Percentiles rank a stretch among this genome's conserved stretches.
phyloP scores from a whole-genome alignment of 352 stramenopile genomes.

The Phytopythium montanum region DNA sequence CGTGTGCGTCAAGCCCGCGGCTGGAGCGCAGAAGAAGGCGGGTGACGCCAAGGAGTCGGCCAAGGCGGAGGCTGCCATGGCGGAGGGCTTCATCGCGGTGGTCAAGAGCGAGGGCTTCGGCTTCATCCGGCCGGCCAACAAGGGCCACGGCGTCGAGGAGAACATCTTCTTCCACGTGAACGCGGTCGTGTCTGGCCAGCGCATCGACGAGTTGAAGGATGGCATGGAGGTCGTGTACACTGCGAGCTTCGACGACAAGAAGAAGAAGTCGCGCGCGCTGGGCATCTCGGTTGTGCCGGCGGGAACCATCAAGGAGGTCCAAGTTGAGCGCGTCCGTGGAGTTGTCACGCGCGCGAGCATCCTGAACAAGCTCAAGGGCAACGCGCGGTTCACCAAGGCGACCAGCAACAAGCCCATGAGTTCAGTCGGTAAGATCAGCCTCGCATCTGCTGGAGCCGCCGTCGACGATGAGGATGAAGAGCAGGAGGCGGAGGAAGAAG shows the following conservation, averaged over 20 bases:
- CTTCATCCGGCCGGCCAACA: constrained; percentile 63
- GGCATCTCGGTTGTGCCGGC: constrained; percentile 43
- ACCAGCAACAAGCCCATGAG: constrained; percentile 33
- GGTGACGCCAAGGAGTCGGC: constrained; percentile 15
- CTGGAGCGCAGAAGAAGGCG: constrained; percentile 10
- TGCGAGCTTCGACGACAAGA: constrained; percentile 61
- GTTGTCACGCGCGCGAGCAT: constrained; percentile 65
- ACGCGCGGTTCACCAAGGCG: constrained; percentile 32
- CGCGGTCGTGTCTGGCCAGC: constrained; percentile 52
- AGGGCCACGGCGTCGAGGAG: constrained; percentile 32
- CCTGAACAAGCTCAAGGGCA: constrained; percentile 42
- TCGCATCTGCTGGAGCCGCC: constrained; percentile 1
- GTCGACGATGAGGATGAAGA: constrained; percentile 16
- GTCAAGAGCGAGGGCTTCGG: constrained; percentile 73
- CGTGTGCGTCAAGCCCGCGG: constrained; percentile 31
- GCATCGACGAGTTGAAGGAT: constrained; percentile 52
- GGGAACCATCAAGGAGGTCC: constrained; percentile 55
- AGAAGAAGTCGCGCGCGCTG: constrained; percentile 61
- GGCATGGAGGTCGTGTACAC: constrained; percentile 70
- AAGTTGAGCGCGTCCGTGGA: constrained; percentile 31
- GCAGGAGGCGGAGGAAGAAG: constrained; percentile 12
- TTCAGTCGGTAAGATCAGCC: constrained; percentile 53
- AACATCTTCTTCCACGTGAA: constrained; percentile 84
- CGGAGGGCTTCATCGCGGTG: constrained; percentile 59
- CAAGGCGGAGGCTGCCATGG: constrained; percentile 14